These are phyloP conservation scores for Populus trichocarpa DNA, from an alignment of 441 rosid genomes.

Conservation along the genomic window DNA sequence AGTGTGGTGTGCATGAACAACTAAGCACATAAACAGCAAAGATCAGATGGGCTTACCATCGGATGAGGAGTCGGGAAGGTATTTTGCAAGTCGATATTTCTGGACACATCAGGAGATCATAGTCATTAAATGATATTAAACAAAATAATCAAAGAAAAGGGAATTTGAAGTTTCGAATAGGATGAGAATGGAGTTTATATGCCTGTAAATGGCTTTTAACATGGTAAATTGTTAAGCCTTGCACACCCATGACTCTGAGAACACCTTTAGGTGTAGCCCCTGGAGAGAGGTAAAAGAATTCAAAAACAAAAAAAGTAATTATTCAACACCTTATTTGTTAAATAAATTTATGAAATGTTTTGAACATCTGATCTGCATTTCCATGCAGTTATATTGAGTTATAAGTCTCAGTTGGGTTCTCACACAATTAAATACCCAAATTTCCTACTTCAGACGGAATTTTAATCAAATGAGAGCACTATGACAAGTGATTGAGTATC, in stretches of 20 bases:
- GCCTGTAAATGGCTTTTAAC: conserved; percentile 99
- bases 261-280: conserved; percentile 99
- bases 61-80: conserved; percentile 89
- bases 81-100: conserved; percentile 98
- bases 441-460: not conserved
- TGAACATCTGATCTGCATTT: not conserved
- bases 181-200: conserved; percentile 9
- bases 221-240: conserved; percentile 93
- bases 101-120: conserved; percentile 32
- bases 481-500: not conserved
- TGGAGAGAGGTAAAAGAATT: conserved; percentile 21
- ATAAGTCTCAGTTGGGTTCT: not conserved
- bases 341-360: not conserved
- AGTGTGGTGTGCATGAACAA: not conserved
- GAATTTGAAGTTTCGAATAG: not conserved
- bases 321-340: not conserved
- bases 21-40: conserved; percentile 1
- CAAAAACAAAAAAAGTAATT: not conserved
- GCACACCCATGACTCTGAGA: conserved; percentile 97
- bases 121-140: conserved; percentile 15
- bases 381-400: not conserved
- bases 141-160: not conserved
- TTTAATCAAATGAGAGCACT: not conserved
- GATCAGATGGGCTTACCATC: conserved; percentile 58
- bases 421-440: not conserved